These are phyloP conservation scores for Pilasporangium apinafurcum DNA, from an alignment of 352 stramenopile species.

Conservation along the genomic window DNA sequence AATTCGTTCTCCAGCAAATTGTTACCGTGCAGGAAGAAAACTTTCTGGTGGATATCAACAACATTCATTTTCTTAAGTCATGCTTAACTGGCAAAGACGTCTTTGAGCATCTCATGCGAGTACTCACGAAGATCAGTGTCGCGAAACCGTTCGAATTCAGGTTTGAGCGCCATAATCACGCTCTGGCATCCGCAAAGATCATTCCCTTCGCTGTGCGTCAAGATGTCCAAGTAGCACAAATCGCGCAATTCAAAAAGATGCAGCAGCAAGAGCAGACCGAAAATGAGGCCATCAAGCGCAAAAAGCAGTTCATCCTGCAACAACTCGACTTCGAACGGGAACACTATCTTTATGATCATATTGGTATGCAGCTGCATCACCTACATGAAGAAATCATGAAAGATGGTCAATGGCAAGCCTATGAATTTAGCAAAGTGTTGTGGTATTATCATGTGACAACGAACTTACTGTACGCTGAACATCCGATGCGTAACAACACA, in stretches of 20 bases:
- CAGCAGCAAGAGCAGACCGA: slow-evolving; percentile 26
- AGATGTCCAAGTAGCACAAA: slow-evolving; percentile 46
- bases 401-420: slow-evolving; percentile 48
- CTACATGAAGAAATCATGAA: slow-evolving; percentile 46
- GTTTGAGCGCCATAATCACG: slow-evolving; percentile 49
- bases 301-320: slow-evolving; percentile 55
- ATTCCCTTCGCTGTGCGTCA: slow-evolving; percentile 44
- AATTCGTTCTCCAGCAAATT: slow-evolving; percentile 24
- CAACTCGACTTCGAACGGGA: slow-evolving; percentile 58
- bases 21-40: slow-evolving; percentile 34
- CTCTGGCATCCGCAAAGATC: slow-evolving; percentile 39
- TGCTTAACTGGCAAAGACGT: slow-evolving; percentile 22
- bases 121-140: slow-evolving; percentile 20
- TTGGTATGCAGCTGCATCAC: slow-evolving; percentile 27
- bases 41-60: slow-evolving; percentile 38
- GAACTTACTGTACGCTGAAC: slow-evolving; percentile 29
- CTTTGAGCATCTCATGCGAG: slow-evolving; percentile 15
- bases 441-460: slow-evolving; percentile 54
- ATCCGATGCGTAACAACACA: slow-evolving; percentile 45
- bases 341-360: slow-evolving; percentile 37
- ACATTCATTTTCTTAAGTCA: slow-evolving; percentile 21
- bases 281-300: slow-evolving; percentile 19
- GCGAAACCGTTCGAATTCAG: slow-evolving; percentile 41
- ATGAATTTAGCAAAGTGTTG: slow-evolving; percentile 47
- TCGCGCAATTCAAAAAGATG: slow-evolving; percentile 29